phyloP scores from a whole-genome alignment of 2,329 filamentous ascomycete species.

The Aspergillus pseudonomiae region DNA sequence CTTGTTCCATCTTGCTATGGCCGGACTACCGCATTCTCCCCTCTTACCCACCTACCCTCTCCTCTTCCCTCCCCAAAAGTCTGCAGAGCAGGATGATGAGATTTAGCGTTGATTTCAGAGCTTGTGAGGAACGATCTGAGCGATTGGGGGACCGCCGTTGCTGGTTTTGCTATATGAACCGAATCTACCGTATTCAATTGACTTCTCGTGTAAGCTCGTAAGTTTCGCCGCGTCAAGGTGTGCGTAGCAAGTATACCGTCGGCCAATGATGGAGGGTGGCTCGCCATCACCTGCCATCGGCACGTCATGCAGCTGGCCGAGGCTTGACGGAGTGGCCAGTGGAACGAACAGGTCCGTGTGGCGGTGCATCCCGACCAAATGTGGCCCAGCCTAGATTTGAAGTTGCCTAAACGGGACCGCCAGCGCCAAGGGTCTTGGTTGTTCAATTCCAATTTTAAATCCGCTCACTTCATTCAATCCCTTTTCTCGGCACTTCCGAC shows the following conservation, averaged over 20 bases:
- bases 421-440: not conserved
- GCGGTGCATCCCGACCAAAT: conserved; percentile 1
- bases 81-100: conserved; percentile 14
- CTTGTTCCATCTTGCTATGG: conserved; percentile 6
- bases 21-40: not conserved
- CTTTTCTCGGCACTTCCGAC: not conserved
- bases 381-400: not conserved
- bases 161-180: not conserved
- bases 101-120: conserved; percentile 17
- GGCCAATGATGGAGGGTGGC: no score
- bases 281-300: not conserved
- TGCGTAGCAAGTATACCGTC: no score
- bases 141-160: conserved; percentile 6
- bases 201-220: not conserved
- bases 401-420: conserved; percentile 4
- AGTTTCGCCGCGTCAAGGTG: no score
- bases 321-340: not conserved
- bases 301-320: not conserved
- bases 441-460: not conserved
- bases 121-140: conserved; percentile 19
- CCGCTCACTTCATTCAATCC: not conserved
- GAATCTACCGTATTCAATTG: not conserved
- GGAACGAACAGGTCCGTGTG: not conserved
- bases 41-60: not conserved
- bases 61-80: conserved; percentile 6